Conservation (phyloP, 345 rosid species). For the Clarkia xantiana region DNA sequence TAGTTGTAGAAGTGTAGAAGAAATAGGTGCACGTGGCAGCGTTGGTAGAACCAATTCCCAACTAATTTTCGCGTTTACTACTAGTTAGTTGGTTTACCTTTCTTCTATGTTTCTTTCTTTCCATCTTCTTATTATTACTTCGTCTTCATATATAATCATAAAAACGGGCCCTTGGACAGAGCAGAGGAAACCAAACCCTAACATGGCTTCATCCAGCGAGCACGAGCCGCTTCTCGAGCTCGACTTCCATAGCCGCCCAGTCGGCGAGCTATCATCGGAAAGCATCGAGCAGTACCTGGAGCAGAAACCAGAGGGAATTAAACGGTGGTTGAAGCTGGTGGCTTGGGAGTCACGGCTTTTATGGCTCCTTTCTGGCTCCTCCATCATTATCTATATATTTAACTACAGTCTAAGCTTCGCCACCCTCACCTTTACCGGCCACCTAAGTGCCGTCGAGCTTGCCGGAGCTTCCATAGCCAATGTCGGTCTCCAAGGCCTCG, state of each 20-base stretch:
- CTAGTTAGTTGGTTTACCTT: too few species aligned
- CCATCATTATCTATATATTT: conserved; percentile 46
- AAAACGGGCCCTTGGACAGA: too few species aligned
- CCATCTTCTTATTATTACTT: too few species aligned
- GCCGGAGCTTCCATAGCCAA: conserved; percentile 85
- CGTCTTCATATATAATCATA: too few species aligned
- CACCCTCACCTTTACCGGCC: conserved; percentile 60
- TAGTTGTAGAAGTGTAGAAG: too few species aligned
- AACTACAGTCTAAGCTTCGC: conserved; percentile 78
- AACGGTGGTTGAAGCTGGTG: conserved; percentile 59
- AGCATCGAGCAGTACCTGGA: conserved; percentile 51
- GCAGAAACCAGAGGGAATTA: conserved; percentile 14
- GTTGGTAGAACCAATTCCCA: too few species aligned
- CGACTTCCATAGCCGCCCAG: conserved; percentile 23
- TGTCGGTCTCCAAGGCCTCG: conserved; percentile 82
- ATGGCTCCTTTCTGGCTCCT: conserved; percentile 63
- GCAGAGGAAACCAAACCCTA: too few species aligned
- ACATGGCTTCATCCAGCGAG: too few species aligned
- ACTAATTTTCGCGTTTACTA: too few species aligned
- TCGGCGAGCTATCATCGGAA: conserved; percentile 35
- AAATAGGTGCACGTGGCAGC: too few species aligned
- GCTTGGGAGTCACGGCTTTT: conserved; percentile 75
- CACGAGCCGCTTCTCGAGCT: conserved; percentile 23
- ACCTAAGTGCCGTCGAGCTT: conserved; percentile 54
- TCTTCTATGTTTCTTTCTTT: too few species aligned